Base-by-base conservation (phyloP, 208 protist genomes). In the Leptomonas seymouri region DNA sequence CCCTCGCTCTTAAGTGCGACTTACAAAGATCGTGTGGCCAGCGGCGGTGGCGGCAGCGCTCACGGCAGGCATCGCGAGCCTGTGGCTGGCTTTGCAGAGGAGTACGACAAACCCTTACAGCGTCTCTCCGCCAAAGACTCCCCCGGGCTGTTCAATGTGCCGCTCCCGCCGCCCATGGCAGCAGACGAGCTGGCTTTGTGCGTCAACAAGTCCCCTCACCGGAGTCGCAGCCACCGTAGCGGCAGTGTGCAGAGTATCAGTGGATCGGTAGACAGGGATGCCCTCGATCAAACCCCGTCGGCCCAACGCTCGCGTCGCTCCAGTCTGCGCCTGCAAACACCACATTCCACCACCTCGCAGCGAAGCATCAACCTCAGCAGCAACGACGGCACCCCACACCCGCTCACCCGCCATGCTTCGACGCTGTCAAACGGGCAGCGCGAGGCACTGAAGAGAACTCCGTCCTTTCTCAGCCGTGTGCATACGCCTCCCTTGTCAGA, bases 401-500 rank as follows among this genome's bases (percentile, higher is more conserved):
- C 77, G 30, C 61, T 82, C n/a, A 74, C 67, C 3, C 77, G 77
- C 15, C 64, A 82, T n/a, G 46, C 77, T 3, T 82, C 77, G 28
- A 78, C 72, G 16, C 67, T 86, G 20, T 78, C 72, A 27, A 69
- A 34, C 55, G 49, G 41, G 15, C 77, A 87, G 67, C 67, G 76
- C 15, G 67, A 65, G n/a, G 77, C 71, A n/a, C 62, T 81, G 25
- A 61, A 55, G n/a, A 42, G 51, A 27, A 80, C 73, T 3, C 68
- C 82, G 16, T 79, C 73, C 8, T 80, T 78, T 46, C 59, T 78
- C 18, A 70, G 67, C 28, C 68, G 82, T 42, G 20, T 34, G 3
- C 82, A 87, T 71, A 84, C 82, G 12, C 81, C 81, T 34, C 82
- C 82, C 14, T 74, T 78, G 46, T 67, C 30, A 25, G 28, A 55